Evolutionary conservation across 164 flowering plant genomes (phyloP), one percentile per base, ranked within the genome.

Genomic region (Magnolia sinica): DNA sequence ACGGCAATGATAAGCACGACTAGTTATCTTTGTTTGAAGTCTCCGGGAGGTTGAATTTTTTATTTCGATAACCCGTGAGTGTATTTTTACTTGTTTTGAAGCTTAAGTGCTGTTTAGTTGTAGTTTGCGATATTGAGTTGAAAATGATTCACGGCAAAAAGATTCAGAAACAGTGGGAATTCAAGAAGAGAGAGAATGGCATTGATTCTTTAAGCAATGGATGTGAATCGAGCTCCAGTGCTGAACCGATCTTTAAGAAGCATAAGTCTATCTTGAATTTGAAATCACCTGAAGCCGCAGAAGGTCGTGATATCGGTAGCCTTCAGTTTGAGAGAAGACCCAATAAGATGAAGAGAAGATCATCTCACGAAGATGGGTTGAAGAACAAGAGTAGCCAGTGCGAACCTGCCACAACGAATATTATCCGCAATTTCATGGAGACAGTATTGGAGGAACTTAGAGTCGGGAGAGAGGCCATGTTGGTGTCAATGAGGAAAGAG

Each of bases 381-480:
- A 85, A 76, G 82, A 73, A 68, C n/a, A 76, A 70, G 50, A 61
- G 51, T 51, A 50, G 52, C 58, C 50, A 22, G 22, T 24, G 37
- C 51, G 83, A 81, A 9, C 49, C 49, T 51, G 68, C 76, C 64
- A 55, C 80, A 64, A 7, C 82, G 71, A 50, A 74, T 13, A 81
- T 72, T 66, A 58, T 78, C 19, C 85, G 79, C 64, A 70, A 51
- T 55, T 81, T 83, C 73, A 80, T 82, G 78, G 79, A 74, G 70
- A 83, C 89, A 8, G 74, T 88, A 59, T 18, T 88, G 2, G 76
- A 80, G 45, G 91, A 86, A 14, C 83, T 88, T 50, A 81, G 71
- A 66, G 80, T 74, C 73, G 73, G 83, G 3, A 78, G 87, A 65
- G 85, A 82, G 73, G 78, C 80, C 29, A 73, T 88, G 78, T 45